Evolutionary conservation across 306 rosid species (phyloP).

Genomic region (Nissolia schottii): DNA sequence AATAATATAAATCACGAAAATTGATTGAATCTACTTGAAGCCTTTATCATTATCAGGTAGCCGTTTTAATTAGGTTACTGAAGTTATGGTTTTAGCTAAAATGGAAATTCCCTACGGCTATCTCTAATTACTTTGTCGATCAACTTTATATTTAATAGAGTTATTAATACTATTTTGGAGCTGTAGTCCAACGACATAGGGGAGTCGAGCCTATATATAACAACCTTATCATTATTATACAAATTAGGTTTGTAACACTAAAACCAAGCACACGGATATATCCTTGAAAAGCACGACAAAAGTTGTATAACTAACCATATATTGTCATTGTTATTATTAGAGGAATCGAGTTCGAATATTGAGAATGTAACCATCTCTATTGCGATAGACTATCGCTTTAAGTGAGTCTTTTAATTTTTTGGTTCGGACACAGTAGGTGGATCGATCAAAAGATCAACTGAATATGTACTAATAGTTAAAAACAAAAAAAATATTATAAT

Average conservation of each 20-base stretch:
- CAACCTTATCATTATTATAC: not conserved
- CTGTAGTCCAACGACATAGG: not conserved
- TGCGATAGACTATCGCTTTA: no score
- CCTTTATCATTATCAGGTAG: not conserved
- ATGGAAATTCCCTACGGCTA: not conserved
- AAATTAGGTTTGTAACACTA: not conserved
- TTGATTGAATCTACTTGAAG: not conserved
- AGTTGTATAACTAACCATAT: not conserved
- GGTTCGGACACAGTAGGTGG: no score
- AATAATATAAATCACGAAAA: not conserved
- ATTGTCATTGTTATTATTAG: no score
- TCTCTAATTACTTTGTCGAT: not conserved
- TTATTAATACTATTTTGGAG: not conserved
- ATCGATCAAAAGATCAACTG: no score
- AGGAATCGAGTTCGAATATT: no score
- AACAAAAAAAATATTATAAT: no score
- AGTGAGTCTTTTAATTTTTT: no score
- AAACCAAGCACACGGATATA: not conserved
- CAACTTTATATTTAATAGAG: not conserved
- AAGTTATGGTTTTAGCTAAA: not conserved
- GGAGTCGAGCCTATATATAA: not conserved
- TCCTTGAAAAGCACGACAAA: not conserved
- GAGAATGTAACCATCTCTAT: no score
- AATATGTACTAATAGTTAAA: no score
- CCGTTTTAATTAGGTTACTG: not conserved